Base-by-base conservation (phyloP, 306 rosid genomes). In the Trifolium fragiferum region DNA sequence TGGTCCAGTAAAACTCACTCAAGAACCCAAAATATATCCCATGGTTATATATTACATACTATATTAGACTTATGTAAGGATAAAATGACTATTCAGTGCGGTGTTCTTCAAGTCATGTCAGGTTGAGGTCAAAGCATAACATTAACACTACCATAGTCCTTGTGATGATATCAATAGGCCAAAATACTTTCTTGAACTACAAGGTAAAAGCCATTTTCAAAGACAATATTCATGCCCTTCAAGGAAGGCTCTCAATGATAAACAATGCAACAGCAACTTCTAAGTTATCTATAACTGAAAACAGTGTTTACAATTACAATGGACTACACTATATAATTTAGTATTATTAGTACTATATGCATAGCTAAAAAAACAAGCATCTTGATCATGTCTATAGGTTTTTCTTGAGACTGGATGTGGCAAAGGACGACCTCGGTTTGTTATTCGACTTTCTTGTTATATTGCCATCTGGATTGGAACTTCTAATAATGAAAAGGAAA, bases 401-500 rank as follows among this genome's bases (percentile, higher is more conserved):
- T 86, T 93, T 93, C 90, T 91, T 91, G 59, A 61, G 76, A 55
- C 51, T 73, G 55, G 89, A 82, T 69, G 78, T 76, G 80, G 92
- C 77, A 81, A 75, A 62, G 35, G 89, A 73, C 15, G 89, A 46
- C 70, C 71, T 78, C 2, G 65, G 74, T 61, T 84, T 87, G 60
- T 85, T 74, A 65, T 64, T 77, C 33, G 86, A 78, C 33, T 83
- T 70, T 85, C 84, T 83, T 44, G 85, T 84, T 73, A 73, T 73
- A 37, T 41, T 41, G 35, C 7, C 19, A 19, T 84, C 87, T 37
- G 59, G 38, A 81, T 74, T 69, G 68, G 85, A 73, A 77, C 76
- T 81, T 84, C 87, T 81, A 53, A 84, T 84, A 66, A 93, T 93
- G 89, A 91, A 93, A 81, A 91, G 93, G 83, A 93, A 87, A 66